Evolutionary conservation across 2,329 filamentous ascomycete species (phyloP).

Genomic region (Cytospora leucostoma): DNA sequence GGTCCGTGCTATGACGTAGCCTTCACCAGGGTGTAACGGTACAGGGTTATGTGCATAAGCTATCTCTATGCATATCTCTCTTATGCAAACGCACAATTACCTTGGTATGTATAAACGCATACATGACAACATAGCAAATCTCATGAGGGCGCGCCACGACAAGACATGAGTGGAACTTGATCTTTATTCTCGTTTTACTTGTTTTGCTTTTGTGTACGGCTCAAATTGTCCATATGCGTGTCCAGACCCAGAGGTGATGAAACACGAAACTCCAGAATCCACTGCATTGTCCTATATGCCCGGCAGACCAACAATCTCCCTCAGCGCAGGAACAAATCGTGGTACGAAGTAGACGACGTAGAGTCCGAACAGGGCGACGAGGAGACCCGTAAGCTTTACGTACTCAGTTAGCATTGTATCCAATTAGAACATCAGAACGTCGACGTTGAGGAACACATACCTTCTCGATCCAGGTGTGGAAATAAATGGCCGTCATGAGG

Average conservation of each 20-base stretch:
- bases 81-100: too few species aligned
- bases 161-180: constrained; percentile 3
- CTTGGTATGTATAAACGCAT: too few species aligned
- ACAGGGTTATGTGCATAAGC: not conserved
- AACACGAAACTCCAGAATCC: not conserved
- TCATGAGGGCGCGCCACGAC: too few species aligned
- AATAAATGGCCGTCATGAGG: constrained; percentile 97
- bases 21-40: not conserved
- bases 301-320: constrained; percentile 51
- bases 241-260: not conserved
- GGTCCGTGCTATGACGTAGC: constrained; percentile 18
- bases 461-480: constrained; percentile 99
- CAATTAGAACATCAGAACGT: not conserved
- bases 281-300: constrained; percentile 44
- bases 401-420: constrained; percentile 27
- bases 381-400: constrained; percentile 54
- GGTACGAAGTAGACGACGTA: constrained; percentile 56
- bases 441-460: constrained; percentile 45
- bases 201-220: not conserved
- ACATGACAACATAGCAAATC: too few species aligned
- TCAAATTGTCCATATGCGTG: constrained; percentile 1
- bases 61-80: constrained; percentile 1
- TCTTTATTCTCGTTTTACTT: too few species aligned
- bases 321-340: constrained; percentile 49
- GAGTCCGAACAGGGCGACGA: constrained; percentile 49